Conservation (phyloP, 495 filamentous ascomycete genomes). For the Beverwykella pulmonaria region DNA sequence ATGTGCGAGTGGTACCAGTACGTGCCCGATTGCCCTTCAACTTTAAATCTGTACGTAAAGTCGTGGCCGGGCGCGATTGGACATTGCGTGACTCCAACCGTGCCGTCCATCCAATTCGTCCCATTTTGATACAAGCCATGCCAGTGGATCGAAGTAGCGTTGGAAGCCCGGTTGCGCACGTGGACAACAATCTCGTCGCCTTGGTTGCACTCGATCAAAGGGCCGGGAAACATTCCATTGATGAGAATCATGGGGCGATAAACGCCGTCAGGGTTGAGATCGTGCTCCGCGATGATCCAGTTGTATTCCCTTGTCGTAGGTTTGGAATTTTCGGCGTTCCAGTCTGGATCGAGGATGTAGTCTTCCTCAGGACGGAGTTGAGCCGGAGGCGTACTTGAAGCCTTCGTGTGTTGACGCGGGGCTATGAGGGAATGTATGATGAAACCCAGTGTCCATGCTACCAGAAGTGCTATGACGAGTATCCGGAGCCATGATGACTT, state of each 20-base stretch:
- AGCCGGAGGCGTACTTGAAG: neutral
- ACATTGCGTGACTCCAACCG: slow-evolving; percentile 37
- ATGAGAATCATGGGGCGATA: slow-evolving; percentile 51
- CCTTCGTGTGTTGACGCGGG: neutral
- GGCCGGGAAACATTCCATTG: slow-evolving; percentile 38
- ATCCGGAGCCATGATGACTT: slow-evolving; percentile 16
- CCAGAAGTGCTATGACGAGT: slow-evolving; percentile 3
- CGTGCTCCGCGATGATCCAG: slow-evolving; percentile 55
- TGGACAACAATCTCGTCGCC: slow-evolving; percentile 49
- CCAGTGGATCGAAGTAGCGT: slow-evolving; percentile 46
- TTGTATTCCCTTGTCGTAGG: slow-evolving; percentile 52
- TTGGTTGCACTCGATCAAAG: slow-evolving; percentile 37
- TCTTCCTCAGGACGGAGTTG: slow-evolving; percentile 39
- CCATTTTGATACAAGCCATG: slow-evolving; percentile 43
- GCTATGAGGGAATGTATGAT: slow-evolving; percentile 13
- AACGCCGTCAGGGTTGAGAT: slow-evolving; percentile 57
- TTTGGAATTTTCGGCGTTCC: slow-evolving; percentile 49
- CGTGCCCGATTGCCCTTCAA: slow-evolving; percentile 42
- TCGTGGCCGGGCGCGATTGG: slow-evolving; percentile 41
- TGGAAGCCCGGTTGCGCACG: slow-evolving; percentile 50
- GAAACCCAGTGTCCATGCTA: slow-evolving; percentile 16
- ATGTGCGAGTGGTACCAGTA: slow-evolving; percentile 48
- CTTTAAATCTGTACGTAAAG: slow-evolving; percentile 46
- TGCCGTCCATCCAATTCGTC: slow-evolving; percentile 40
- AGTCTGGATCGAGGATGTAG: slow-evolving; percentile 52